phyloP scores from a whole-genome alignment of 129 eudicot genomes.

The Sambucus nigra region DNA sequence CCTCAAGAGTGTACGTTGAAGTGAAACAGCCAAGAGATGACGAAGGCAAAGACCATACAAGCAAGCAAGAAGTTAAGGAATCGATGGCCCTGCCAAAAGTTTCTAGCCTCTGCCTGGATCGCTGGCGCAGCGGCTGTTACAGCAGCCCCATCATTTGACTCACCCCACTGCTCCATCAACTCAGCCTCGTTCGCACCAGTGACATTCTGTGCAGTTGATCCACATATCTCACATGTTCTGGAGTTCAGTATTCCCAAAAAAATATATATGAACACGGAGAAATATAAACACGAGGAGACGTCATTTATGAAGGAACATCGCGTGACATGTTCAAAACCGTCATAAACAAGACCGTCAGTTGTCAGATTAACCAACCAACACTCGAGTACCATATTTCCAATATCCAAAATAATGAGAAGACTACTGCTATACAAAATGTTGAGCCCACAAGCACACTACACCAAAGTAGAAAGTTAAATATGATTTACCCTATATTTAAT shows the following conservation, averaged over 20 bases:
- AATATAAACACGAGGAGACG: background rate
- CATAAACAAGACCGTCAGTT: no score
- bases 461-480: no score
- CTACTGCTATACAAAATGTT: no score
- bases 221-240: constrained; percentile 94
- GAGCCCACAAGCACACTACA: no score
- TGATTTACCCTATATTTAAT: no score
- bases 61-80: constrained; percentile 90
- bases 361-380: no score
- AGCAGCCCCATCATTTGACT: constrained; percentile 44
- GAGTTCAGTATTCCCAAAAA: background rate
- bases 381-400: no score
- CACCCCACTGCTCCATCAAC: constrained; percentile 55
- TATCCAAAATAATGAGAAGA: no score
- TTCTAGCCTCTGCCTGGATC: constrained; percentile 31
- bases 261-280: background rate
- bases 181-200: constrained; percentile 62
- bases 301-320: no score
- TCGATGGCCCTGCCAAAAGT: constrained; percentile 87
- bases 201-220: constrained; percentile 72
- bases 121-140: constrained; percentile 29
- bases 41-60: constrained; percentile 97
- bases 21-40: constrained; percentile 94
- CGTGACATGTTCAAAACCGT: no score
- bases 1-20: constrained; percentile 66